Conservation (phyloP, 176 grass and related monocot species). For the Juncus inflexus region DNA sequence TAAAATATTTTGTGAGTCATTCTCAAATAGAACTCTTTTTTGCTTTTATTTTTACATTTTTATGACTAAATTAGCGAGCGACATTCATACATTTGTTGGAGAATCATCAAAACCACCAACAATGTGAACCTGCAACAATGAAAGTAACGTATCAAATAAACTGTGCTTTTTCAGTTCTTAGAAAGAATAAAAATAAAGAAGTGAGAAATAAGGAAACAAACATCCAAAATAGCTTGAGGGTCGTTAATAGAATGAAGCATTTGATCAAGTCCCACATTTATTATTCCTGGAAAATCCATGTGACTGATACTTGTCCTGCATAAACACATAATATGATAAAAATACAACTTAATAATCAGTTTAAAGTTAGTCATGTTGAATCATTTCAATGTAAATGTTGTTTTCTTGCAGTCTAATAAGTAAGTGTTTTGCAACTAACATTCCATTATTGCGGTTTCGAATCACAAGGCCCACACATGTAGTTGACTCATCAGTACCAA, state of each 20-base stretch:
- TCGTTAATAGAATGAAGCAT: conserved; percentile 74
- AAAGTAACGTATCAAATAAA: too few relatives aligned
- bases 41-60: background rate
- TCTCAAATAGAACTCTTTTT: background rate
- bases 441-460: conserved; percentile 68
- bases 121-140: conserved; percentile 58
- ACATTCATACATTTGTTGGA: conserved; percentile 51
- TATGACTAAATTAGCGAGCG: background rate
- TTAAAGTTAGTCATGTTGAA: conserved; percentile 1
- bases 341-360: conserved; percentile 19
- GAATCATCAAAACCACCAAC: conserved; percentile 74
- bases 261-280: conserved; percentile 63
- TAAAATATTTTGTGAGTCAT: background rate
- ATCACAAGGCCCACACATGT: conserved; percentile 81
- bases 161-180: too few relatives aligned
- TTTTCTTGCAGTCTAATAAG: background rate
- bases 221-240: conserved; percentile 62
- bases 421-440: conserved; percentile 54
- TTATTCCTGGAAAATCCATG: conserved; percentile 75
- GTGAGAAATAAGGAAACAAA: conserved; percentile 48
- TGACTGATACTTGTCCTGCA: conserved; percentile 70
- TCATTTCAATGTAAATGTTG: background rate
- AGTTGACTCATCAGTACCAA: conserved; percentile 83
- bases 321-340: conserved; percentile 17
- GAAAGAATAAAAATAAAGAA: conserved; percentile 27